Conservation (phyloP, 257 asterid species). For the Agastache rugosa region DNA sequence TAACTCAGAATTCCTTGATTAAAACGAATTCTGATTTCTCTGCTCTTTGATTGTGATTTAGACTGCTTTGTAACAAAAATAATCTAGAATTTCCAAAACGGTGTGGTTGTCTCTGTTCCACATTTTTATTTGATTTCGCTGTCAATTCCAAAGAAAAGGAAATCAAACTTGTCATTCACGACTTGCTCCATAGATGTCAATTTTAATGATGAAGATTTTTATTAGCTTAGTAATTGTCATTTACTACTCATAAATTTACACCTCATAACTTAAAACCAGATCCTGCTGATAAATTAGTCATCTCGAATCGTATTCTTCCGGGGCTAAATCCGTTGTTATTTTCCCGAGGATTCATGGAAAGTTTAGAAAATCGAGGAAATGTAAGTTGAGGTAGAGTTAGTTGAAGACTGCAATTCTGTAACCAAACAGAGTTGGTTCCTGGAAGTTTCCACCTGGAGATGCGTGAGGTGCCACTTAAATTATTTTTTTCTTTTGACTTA, state of each 20-base stretch:
- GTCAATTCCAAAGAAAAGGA: constrained; percentile 22
- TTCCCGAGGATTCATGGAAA: constrained; percentile 44
- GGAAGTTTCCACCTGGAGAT: constrained; percentile 58
- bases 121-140: constrained; percentile 29
- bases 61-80: constrained; percentile 30
- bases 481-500: constrained; percentile 37
- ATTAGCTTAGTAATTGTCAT: not conserved
- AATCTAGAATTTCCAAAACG: constrained; percentile 36
- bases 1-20: constrained; percentile 22
- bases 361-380: constrained; percentile 51
- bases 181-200: not conserved
- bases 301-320: not conserved
- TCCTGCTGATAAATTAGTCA: constrained; percentile 6
- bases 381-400: constrained; percentile 19
- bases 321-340: constrained; percentile 30
- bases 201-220: not conserved
- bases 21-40: constrained; percentile 11
- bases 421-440: constrained; percentile 33
- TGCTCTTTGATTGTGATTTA: constrained; percentile 24
- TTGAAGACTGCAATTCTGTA: constrained; percentile 20
- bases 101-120: constrained; percentile 33
- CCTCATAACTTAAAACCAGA: constrained; percentile 9
- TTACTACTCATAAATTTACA: constrained; percentile 4
- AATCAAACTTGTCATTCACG: constrained; percentile 16
- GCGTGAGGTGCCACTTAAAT: constrained; percentile 51